phyloP scores from a whole-genome alignment of 2,329 filamentous ascomycete species.

The Emmonsiellopsis sp. region DNA sequence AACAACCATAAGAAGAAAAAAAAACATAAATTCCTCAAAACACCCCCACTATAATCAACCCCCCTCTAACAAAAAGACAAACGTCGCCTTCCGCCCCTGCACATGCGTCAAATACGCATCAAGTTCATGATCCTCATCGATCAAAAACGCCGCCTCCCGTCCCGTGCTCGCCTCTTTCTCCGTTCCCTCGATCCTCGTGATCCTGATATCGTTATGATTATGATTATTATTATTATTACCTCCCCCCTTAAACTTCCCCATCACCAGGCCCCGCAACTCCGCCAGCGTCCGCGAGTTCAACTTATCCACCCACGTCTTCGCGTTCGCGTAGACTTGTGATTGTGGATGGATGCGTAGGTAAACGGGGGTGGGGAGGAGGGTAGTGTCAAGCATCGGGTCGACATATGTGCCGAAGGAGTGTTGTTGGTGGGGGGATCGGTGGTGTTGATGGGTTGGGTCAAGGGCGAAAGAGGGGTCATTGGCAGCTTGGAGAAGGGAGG shows the following conservation, averaged over 20 bases:
- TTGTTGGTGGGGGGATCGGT: conserved; percentile 20
- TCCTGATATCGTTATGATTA: conserved; percentile 19
- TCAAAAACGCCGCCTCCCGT: conserved; percentile 20
- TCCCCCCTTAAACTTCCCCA: conserved; percentile 52
- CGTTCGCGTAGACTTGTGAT: conserved; percentile 44
- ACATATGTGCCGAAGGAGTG: conserved; percentile 26
- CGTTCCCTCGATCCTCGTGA: conserved; percentile 30
- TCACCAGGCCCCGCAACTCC: conserved; percentile 55
- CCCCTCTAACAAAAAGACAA: conserved; percentile 32
- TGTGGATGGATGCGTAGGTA: conserved; percentile 61
- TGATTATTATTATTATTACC: conserved; percentile 48
- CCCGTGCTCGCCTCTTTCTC: neutral
- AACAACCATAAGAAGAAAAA: neutral
- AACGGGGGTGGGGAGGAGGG: conserved; percentile 43
- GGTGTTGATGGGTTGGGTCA: conserved; percentile 1
- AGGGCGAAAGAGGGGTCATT: conserved; percentile 37
- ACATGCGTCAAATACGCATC: conserved; percentile 62
- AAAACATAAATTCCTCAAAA: neutral
- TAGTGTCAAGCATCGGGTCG: conserved; percentile 26
- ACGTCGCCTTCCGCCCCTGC: conserved; percentile 46
- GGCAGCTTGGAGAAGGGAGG: conserved; percentile 51
- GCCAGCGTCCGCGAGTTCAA: conserved; percentile 49
- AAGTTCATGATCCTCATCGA: conserved; percentile 64
- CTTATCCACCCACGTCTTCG: conserved; percentile 56
- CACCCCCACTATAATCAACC: neutral